These are phyloP conservation scores for Gleditsia sinensis DNA, from an alignment of 306 rosid species.

Conservation along the genomic window DNA sequence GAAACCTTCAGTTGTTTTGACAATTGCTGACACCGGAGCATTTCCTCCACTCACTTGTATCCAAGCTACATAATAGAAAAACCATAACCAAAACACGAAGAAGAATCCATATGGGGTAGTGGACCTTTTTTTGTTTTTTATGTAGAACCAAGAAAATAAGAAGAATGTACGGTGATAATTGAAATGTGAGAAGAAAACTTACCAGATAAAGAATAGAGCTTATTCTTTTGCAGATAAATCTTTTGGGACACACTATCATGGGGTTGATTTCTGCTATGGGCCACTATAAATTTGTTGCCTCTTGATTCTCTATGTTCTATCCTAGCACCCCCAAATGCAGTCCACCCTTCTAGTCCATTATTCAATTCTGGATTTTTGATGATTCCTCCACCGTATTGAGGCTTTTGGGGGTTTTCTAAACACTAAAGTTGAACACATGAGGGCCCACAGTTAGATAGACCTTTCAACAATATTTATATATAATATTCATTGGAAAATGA, in stretches of 20 bases:
- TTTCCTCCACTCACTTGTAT: conserved; percentile 52
- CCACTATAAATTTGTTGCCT: conserved; percentile 64
- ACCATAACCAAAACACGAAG: conserved; percentile 9
- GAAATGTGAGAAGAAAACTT: background rate
- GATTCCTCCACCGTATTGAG: conserved; percentile 76
- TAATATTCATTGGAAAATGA: background rate
- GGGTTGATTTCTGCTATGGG: conserved; percentile 47
- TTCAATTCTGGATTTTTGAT: conserved; percentile 66
- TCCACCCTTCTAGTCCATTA: conserved; percentile 66
- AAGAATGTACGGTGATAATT: background rate
- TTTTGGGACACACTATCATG: conserved; percentile 55
- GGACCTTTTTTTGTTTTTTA: too few species aligned
- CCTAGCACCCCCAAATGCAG: conserved; percentile 44
- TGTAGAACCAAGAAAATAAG: too few species aligned
- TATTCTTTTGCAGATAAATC: too few species aligned
- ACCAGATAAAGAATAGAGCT: conserved; percentile 67
- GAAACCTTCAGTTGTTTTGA: conserved; percentile 46
- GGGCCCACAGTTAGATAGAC: too few species aligned
- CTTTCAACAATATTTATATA: too few species aligned
- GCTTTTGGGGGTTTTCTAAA: conserved; percentile 41
- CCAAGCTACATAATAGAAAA: conserved; percentile 45
- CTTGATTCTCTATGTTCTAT: conserved; percentile 46
- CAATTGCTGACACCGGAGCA: conserved; percentile 45
- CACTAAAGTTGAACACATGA: conserved; percentile 46
- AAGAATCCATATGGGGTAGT: too few species aligned